Evolutionary conservation across 73 alveolate genomes (phyloP).

Genomic region (Tetrahymena malaccensis): DNA sequence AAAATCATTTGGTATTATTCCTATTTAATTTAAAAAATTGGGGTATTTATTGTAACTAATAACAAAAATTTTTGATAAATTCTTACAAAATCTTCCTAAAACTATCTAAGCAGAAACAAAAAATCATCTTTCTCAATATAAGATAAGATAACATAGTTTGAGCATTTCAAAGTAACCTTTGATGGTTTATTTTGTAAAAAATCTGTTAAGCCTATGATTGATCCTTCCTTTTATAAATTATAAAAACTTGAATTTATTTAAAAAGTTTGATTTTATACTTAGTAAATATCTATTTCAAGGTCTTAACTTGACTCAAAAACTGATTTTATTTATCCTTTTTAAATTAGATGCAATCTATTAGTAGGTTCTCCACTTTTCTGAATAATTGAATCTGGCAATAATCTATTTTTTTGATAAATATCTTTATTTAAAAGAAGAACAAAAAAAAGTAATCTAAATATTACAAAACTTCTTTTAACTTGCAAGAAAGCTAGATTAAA

Average conservation of each 20-base stretch:
- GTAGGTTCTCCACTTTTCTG: not conserved
- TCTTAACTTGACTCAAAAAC: not conserved
- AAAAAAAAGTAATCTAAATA: not conserved
- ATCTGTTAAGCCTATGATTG: not conserved
- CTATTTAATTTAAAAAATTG: not conserved
- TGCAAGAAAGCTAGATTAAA: not conserved
- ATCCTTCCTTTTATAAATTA: not conserved
- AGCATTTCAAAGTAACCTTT: not conserved
- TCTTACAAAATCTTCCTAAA: not conserved
- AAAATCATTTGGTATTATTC: not conserved
- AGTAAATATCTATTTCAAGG: not conserved
- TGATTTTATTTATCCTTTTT: not conserved
- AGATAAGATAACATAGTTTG: not conserved
- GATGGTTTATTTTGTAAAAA: not conserved
- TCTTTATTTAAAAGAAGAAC: not conserved
- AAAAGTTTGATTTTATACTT: not conserved
- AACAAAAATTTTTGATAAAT: too few species aligned
- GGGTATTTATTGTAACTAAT: too few species aligned
- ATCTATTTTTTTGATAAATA: not conserved
- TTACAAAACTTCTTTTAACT: not conserved
- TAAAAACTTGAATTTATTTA: not conserved
- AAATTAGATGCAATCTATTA: not conserved
- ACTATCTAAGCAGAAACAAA: not conserved
- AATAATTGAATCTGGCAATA: not conserved
- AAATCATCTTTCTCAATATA: not conserved